Conservation (phyloP, 2,329 filamentous ascomycete species). For the Thielaviopsis musarum region DNA sequence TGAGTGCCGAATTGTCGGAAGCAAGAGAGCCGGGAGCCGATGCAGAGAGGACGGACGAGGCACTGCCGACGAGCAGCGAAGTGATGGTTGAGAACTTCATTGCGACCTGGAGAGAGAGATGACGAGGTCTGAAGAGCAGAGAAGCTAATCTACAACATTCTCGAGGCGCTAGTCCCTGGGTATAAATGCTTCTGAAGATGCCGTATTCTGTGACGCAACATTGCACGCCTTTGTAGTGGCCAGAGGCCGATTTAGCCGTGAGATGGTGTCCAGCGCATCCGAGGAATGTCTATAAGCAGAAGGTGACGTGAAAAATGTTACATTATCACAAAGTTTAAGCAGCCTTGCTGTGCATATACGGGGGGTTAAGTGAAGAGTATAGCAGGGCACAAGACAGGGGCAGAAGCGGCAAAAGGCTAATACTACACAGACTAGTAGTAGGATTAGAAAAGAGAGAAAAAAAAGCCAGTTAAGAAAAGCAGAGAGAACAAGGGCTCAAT, state of each 20-base stretch:
- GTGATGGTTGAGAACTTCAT: not conserved
- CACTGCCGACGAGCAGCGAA: not conserved
- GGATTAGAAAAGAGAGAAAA: too few species aligned
- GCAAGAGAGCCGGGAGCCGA: not conserved
- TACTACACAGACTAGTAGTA: too few species aligned
- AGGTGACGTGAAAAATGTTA: not conserved
- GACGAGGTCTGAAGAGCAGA: not conserved
- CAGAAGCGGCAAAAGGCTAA: too few species aligned
- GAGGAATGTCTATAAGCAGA: not conserved
- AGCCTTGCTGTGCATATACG: not conserved
- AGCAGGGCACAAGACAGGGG: not conserved
- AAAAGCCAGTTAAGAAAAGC: too few species aligned
- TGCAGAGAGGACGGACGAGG: not conserved
- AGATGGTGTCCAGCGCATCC: not conserved
- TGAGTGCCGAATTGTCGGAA: not conserved
- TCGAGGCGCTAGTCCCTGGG: not conserved
- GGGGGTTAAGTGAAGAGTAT: not conserved
- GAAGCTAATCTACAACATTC: not conserved
- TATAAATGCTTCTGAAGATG: not conserved
- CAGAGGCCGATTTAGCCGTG: not conserved
- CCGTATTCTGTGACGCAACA: not conserved
- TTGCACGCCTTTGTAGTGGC: not conserved
- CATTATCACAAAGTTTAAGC: not conserved
- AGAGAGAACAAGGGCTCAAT: too few species aligned
- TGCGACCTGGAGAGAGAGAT: not conserved